Conservation (phyloP, 306 rosid genomes). For the Ammopiptanthus mongolicus region DNA sequence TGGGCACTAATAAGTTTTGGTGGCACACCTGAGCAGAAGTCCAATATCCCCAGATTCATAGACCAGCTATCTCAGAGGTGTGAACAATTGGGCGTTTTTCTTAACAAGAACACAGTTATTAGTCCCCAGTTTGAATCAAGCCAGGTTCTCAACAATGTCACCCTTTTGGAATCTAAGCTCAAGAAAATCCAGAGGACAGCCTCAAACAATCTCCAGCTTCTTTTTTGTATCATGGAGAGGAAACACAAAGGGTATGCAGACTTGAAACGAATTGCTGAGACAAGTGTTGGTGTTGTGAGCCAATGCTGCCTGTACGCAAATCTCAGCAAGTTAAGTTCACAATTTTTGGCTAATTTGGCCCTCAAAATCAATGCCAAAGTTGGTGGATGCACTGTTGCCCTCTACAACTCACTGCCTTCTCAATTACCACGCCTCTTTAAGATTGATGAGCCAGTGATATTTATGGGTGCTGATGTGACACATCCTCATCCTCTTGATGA, state of each 20-base stretch:
- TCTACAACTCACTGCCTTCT: constrained; percentile 82
- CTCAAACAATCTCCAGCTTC: constrained; percentile 84
- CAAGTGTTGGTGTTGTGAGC: constrained; percentile 76
- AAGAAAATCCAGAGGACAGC: constrained; percentile 59
- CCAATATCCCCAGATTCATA: constrained; percentile 62
- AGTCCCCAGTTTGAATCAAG: constrained; percentile 75
- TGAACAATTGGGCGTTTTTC: constrained; percentile 83
- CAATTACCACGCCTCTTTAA: constrained; percentile 76
- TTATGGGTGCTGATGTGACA: constrained; percentile 98
- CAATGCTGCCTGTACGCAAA: constrained; percentile 93
- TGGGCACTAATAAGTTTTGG: constrained; percentile 94
- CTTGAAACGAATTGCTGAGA: constrained; percentile 91
- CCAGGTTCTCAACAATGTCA: constrained; percentile 76
- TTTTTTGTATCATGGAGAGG: constrained; percentile 84
- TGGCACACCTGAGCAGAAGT: constrained; percentile 75
- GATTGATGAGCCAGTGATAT: constrained; percentile 66
- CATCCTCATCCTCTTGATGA: constrained; percentile 99
- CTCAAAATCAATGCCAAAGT: constrained; percentile 97
- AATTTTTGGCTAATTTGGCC: constrained; percentile 85
- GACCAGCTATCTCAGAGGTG: constrained; percentile 79
- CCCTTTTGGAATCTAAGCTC: constrained; percentile 80
- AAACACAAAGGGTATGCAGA: constrained; percentile 93
- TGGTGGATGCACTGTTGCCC: constrained; percentile 94
- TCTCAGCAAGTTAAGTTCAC: constrained; percentile 71
- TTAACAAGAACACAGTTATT: constrained; percentile 60